Percentiles rank a stretch among this genome's conserved stretches.
phyloP scores from a whole-genome alignment of 306 rosid species.

The Herpetospermum pedunculosum region DNA sequence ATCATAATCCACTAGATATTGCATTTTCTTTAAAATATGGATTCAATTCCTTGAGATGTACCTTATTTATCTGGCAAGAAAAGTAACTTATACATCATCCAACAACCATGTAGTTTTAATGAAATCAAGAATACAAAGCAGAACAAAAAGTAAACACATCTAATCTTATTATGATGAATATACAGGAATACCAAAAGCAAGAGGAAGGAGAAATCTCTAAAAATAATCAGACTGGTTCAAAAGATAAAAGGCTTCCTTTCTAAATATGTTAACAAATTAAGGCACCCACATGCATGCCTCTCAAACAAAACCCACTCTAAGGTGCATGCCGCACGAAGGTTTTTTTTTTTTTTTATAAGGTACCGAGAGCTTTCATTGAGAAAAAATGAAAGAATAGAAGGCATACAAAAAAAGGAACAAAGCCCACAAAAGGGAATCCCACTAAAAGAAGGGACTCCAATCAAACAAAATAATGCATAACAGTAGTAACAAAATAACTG shows the following conservation, averaged over 20 bases:
- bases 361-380: no score
- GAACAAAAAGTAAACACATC: not conserved
- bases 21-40: constrained; percentile 68
- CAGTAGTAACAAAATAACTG: no score
- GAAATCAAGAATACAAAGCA: not conserved
- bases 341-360: no score
- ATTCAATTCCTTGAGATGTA: constrained; percentile 72
- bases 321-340: no score
- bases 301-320: not conserved
- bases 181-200: not conserved
- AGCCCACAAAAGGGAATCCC: no score
- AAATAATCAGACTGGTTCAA: not conserved
- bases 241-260: not conserved
- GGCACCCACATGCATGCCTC: not conserved
- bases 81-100: not conserved
- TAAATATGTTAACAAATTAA: not conserved
- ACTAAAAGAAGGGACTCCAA: no score
- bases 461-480: no score
- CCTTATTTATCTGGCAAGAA: constrained; percentile 26
- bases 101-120: not conserved
- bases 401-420: no score
- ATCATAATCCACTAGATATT: not conserved
- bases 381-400: no score
- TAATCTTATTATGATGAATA: not conserved
- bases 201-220: not conserved